Conservation (phyloP, 192 early-diverging fungal species). For the Coemansia nantahalensis region DNA sequence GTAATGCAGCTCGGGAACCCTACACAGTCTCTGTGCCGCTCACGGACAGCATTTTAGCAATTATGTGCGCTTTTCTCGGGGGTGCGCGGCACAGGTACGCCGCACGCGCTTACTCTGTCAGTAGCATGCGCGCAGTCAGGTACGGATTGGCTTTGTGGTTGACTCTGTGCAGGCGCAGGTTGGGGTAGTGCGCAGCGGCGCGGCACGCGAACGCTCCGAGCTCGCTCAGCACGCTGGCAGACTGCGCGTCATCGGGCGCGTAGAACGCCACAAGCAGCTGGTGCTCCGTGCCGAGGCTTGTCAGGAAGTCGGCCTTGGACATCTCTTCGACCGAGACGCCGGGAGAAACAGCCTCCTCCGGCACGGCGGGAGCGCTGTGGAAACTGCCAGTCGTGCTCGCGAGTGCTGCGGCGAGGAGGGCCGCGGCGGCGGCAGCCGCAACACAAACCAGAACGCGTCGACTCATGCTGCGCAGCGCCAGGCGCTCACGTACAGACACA, state of each 20-base stretch:
- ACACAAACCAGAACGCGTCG: no score
- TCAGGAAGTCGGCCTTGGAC: conserved; percentile 22
- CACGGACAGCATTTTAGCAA: no score
- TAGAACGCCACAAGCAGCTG: conserved; percentile 33
- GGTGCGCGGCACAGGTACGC: no score
- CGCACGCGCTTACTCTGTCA: conserved; percentile 33
- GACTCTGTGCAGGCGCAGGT: conserved; percentile 28
- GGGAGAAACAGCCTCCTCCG: neutral
- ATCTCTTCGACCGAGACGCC: conserved; percentile 7
- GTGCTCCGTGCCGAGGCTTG: conserved; percentile 13
- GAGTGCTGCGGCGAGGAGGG: no score
- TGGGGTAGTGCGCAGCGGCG: conserved; percentile 17
- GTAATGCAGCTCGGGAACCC: conserved; percentile 36
- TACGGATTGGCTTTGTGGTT: conserved; percentile 35
- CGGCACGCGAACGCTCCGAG: conserved; percentile 17
- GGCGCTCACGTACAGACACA: no score
- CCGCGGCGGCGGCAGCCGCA: no score
- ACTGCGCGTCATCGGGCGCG: conserved; percentile 17
- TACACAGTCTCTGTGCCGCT: neutral
- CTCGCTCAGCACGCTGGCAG: conserved; percentile 10
- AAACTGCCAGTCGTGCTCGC: no score
- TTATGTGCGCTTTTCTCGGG: no score
- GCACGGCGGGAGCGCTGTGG: no score
- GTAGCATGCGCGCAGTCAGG: conserved; percentile 39
- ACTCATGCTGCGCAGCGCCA: no score